Evolutionary conservation across 805 yeast genomes (phyloP).

Genomic region (Sugiyamaella floridensis): DNA sequence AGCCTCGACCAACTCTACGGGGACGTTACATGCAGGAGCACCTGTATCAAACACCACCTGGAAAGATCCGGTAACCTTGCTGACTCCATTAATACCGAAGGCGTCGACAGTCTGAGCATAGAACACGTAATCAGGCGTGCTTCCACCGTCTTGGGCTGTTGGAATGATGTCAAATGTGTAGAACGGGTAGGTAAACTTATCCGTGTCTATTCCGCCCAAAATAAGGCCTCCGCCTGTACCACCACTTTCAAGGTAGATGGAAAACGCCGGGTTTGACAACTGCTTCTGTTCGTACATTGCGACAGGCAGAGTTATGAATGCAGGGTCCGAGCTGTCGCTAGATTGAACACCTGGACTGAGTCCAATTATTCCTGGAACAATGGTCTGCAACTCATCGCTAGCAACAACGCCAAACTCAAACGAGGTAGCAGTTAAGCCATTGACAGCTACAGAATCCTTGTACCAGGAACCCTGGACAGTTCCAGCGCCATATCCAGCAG

Average conservation of each 20-base stretch:
- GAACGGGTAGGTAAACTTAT: slow-evolving; percentile 22
- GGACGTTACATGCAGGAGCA: slow-evolving; percentile 27
- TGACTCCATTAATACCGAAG: not conserved
- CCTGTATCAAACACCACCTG: slow-evolving; percentile 29
- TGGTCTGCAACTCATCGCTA: slow-evolving; percentile 37
- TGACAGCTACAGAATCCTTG: slow-evolving; percentile 20
- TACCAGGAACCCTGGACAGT: slow-evolving; percentile 29
- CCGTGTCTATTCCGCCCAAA: slow-evolving; percentile 28
- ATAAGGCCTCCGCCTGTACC: slow-evolving; percentile 24
- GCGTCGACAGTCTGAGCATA: not conserved
- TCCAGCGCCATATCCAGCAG: slow-evolving; percentile 36
- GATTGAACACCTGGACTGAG: slow-evolving; percentile 40
- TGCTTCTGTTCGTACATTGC: slow-evolving; percentile 52
- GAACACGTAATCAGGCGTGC: not conserved
- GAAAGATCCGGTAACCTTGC: not conserved
- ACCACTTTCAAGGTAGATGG: slow-evolving; percentile 48
- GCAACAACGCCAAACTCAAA: slow-evolving; percentile 29
- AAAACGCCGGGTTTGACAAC: slow-evolving; percentile 52
- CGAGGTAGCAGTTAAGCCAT: slow-evolving; percentile 10
- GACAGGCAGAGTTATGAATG: slow-evolving; percentile 47
- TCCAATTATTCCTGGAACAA: slow-evolving; percentile 51
- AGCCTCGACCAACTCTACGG: slow-evolving; percentile 25
- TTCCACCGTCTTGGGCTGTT: not conserved
- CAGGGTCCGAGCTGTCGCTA: slow-evolving; percentile 45
- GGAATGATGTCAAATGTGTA: slow-evolving; percentile 20